Base-by-base conservation (phyloP, 129 eudicot species). In the Helianthus tuberosus region DNA sequence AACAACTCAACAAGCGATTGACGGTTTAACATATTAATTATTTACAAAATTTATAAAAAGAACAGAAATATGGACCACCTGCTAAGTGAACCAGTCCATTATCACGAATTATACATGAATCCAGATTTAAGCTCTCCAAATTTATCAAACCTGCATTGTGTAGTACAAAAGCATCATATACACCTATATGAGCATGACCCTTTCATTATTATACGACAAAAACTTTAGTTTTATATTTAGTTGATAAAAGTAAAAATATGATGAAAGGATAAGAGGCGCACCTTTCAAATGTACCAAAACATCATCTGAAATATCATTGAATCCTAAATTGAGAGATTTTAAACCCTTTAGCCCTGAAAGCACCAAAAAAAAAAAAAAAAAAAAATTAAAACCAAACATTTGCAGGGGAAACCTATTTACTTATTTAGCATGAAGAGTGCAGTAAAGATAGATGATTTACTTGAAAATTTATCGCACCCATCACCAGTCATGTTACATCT, bases 121-220 rank as follows among this genome's bases (percentile, higher is more conserved):
- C 98, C 16, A 94, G 85, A 83, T 94, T 94, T 75, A 94, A 85
- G 83, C 84, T 94, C 84, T 90, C 98, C 91, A 94, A 83, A 80
- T 81, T 74, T 20, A 73, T 74, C 69, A 90, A 77, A 79, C 89
- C 98, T 93, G 89, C 66, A 84, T 35, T 50, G 9, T 14, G 59
- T 15, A 15, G 59, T 52, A 52, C 25, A 52, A 52, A 52, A 52
- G 59, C 8, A 52, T 5, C 23, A 20, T 20, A 52, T 52, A 52
- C 58, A 5, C 2, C 9, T 52, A n/a, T 52, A 52, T 52, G 58
- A 52, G 23, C 25, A 52, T 52, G 16, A 52, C 2, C 10, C 20
- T 52, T 52, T n/a, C 58, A 52, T 52, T 15, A 15, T 52, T 52
- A 52, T 20, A 52, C 58, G 16, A 14, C 1, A n/a, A 7, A 52